Evolutionary conservation across 495 filamentous ascomycete species (phyloP).

Genomic region (Penicillium taxi): DNA sequence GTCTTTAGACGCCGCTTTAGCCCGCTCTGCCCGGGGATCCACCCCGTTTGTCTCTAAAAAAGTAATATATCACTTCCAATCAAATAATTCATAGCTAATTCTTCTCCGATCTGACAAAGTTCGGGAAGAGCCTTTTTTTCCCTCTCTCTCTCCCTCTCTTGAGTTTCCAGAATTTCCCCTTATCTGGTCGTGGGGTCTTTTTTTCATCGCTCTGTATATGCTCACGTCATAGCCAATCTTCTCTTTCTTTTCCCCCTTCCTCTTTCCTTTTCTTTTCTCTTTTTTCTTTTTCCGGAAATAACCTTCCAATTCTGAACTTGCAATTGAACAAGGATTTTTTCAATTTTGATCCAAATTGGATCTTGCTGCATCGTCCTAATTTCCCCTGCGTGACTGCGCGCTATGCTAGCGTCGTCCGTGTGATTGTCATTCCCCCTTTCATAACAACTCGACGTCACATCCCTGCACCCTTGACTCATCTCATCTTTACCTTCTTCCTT

Average conservation of each 20-base stretch:
- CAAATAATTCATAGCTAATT: constrained; percentile 18
- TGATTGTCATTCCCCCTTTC: constrained; percentile 21
- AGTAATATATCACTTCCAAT: constrained; percentile 18
- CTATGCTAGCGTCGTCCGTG: constrained; percentile 22
- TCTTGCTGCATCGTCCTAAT: constrained; percentile 16
- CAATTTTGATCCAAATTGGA: constrained; percentile 21
- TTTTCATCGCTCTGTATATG: no score
- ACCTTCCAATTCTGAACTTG: no score
- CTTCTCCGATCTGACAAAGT: constrained; percentile 6
- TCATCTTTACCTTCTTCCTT: constrained; percentile 13
- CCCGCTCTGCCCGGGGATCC: constrained; percentile 21
- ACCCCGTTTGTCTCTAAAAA: constrained; percentile 9
- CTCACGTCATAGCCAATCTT: constrained; percentile 30
- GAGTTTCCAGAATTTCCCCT: constrained; percentile 1
- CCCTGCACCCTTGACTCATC: constrained; percentile 27
- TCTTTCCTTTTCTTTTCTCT: constrained; percentile 6
- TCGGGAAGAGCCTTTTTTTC: constrained; percentile 9
- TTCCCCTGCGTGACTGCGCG: constrained; percentile 25
- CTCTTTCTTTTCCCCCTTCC: constrained; percentile 3
- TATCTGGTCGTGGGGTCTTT: no score
- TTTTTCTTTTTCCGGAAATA: constrained; percentile 18
- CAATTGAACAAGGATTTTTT: no score
- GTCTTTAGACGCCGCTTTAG: constrained; percentile 30
- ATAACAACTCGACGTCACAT: constrained; percentile 31
- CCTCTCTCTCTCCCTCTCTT: constrained; percentile 7